Evolutionary conservation across 2,329 filamentous ascomycete species (phyloP), one percentile per base, ranked within the genome.

Genomic region (Hymenoscyphus linearis): DNA sequence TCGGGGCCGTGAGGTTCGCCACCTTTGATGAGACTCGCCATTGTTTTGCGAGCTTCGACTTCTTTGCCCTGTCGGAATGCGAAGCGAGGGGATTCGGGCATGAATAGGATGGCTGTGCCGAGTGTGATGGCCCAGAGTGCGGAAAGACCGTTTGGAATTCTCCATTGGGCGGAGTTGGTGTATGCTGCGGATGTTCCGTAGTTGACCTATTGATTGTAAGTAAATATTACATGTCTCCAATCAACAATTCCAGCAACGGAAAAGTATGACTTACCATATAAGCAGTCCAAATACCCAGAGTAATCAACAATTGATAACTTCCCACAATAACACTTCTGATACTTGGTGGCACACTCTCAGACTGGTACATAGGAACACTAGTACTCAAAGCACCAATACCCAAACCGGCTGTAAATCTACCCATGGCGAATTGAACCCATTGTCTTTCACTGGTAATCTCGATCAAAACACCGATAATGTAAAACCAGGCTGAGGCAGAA

Each of bases 231-330:
- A n/a, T n/a, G n/a, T n/a, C n/a, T n/a, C n/a, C n/a, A n/a, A n/a
- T n/a, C n/a, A n/a, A n/a, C n/a, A n/a, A n/a, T n/a, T n/a, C n/a
- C n/a, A n/a, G n/a, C n/a, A n/a, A n/a, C n/a, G n/a, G n/a, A n/a
- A n/a, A n/a, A n/a, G n/a, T 14, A 52, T 12, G 16, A 64, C 70
- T 67, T 60, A 83, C 77, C 73, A 82, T 79, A 68, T 83, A 81
- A 40, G 79, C 78, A 26, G 75, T 76, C 78, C 80, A 85, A 71
- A 90, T 88, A 55, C 87, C 87, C 31, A 88, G 76, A 0, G 86
- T 89, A 70, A 89, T 86, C 71, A 88, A 83, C 2, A 89, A 79
- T 76, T 89, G 87, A 73, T 89, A 89, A 57, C 80, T 82, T 1
- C 82, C 80, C 31, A 89, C 81, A 44, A 89, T 78, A 6, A 85